These are phyloP conservation scores for Ogataea pignaliae DNA, from an alignment of 805 yeast genomes.

Conservation along the genomic window DNA sequence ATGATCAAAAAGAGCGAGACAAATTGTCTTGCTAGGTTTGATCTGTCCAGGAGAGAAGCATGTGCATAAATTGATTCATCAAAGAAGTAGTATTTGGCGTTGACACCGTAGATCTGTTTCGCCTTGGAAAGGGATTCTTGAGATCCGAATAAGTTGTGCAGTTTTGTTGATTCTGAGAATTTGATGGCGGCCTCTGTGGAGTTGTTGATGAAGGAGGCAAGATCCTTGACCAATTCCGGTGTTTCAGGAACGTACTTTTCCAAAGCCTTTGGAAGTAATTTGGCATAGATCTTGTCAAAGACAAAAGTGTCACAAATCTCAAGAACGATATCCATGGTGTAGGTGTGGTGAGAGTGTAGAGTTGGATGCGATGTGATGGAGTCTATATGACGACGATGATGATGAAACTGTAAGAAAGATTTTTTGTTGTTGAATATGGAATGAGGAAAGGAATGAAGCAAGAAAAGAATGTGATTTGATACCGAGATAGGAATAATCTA, in stretches of 20 bases:
- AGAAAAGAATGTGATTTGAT: no score
- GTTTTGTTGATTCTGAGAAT: slow-evolving; percentile 16
- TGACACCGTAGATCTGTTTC: slow-evolving; percentile 34
- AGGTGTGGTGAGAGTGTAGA: no score
- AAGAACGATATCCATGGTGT: slow-evolving; percentile 80
- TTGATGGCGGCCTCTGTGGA: slow-evolving; percentile 20
- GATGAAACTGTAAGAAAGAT: no score
- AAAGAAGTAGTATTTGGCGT: slow-evolving; percentile 48
- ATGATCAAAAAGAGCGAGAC: slow-evolving; percentile 64
- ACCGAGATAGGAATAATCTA: no score
- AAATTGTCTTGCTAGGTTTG: slow-evolving; percentile 67
- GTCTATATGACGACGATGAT: no score
- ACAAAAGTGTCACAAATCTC: slow-evolving; percentile 71
- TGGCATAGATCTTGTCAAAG: slow-evolving; percentile 74
- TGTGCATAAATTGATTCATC: slow-evolving; percentile 53
- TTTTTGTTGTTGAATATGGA: no score
- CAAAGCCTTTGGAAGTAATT: slow-evolving; percentile 55
- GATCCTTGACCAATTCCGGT: slow-evolving; percentile 20
- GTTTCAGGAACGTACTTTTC: slow-evolving; percentile 29
- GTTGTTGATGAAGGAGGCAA: slow-evolving; percentile 20
- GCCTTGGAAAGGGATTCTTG: slow-evolving; percentile 44
- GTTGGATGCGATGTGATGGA: no score
- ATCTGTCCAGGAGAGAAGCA: slow-evolving; percentile 68
- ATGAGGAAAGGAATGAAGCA: no score
- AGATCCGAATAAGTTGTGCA: slow-evolving; percentile 26